Conservation (phyloP, 2,329 filamentous ascomycete genomes). For the Diaporthe longicolla region DNA sequence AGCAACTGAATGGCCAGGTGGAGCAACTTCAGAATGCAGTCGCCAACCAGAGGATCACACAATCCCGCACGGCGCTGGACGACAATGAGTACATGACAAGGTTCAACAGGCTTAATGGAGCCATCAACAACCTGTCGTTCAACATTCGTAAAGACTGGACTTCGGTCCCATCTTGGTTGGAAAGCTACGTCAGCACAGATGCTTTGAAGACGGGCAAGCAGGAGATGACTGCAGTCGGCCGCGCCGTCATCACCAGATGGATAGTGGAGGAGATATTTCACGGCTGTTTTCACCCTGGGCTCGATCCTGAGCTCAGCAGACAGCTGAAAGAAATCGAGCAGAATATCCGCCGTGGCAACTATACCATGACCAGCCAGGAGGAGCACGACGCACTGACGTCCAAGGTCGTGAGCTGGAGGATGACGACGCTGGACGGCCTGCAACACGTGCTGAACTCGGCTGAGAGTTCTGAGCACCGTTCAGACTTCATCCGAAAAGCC, state of each 20-base stretch:
- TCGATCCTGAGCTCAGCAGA: conserved; percentile 81
- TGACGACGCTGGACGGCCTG: conserved; percentile 94
- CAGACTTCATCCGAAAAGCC: conserved; percentile 77
- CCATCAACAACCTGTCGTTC: conserved; percentile 95
- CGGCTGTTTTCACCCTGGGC: conserved; percentile 90
- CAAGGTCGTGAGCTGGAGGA: conserved; percentile 92
- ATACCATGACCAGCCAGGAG: conserved; percentile 81
- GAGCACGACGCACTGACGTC: conserved; percentile 90
- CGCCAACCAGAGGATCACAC: conserved; percentile 93
- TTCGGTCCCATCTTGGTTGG: conserved; percentile 83
- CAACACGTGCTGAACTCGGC: conserved; percentile 76
- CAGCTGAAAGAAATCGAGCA: conserved; percentile 89
- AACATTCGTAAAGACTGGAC: conserved; percentile 97
- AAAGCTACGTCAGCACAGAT: conserved; percentile 84
- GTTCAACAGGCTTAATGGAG: conserved; percentile 91
- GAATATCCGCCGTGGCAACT: conserved; percentile 85
- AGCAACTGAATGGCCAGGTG: conserved; percentile 87
- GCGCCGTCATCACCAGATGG: conserved; percentile 91
- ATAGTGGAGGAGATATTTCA: conserved; percentile 92
- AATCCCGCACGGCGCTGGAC: conserved; percentile 93
- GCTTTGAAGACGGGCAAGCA: conserved; percentile 90
- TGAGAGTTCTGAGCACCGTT: conserved; percentile 75
- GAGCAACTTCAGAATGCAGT: conserved; percentile 98
- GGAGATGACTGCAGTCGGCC: conserved; percentile 96
- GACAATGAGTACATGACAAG: conserved; percentile 93